Evolutionary conservation across 2,329 filamentous ascomycete species (phyloP).

Genomic region (Cercospora nicotianae): DNA sequence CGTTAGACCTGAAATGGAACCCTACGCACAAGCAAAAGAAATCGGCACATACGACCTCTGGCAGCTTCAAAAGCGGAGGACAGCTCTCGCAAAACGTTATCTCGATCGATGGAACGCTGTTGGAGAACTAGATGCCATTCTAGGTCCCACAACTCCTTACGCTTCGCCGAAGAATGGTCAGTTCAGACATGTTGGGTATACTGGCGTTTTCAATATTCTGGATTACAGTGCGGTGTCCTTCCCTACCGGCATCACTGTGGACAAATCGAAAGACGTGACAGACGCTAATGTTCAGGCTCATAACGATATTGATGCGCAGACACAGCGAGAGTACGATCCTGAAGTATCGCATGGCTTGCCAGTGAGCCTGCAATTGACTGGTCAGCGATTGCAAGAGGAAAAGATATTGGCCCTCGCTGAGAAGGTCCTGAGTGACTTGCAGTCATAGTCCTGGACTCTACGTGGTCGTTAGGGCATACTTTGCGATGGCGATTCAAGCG

Average conservation of each 20-base stretch:
- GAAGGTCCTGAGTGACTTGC: constrained; percentile 27
- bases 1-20: constrained; percentile 51
- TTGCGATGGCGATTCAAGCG: neutral
- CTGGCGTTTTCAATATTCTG: constrained; percentile 49
- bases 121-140: constrained; percentile 47
- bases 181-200: constrained; percentile 48
- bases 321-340: constrained; percentile 39
- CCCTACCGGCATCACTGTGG: constrained; percentile 43
- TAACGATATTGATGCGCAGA: constrained; percentile 43
- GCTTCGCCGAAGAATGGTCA: constrained; percentile 45
- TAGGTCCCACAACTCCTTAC: constrained; percentile 51
- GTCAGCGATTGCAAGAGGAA: constrained; percentile 40
- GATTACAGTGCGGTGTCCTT: constrained; percentile 51
- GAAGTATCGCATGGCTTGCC: constrained; percentile 47
- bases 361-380: constrained; percentile 38
- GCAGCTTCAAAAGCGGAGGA: constrained; percentile 52
- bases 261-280: constrained; percentile 42
- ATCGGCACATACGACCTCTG: constrained; percentile 49
- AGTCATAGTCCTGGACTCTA: constrained; percentile 2
- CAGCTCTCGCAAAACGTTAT: constrained; percentile 43
- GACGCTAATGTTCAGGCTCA: constrained; percentile 32
- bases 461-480: neutral
- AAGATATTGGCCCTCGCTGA: constrained; percentile 40
- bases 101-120: constrained; percentile 48
- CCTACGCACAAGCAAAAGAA: constrained; percentile 47